Evolutionary conservation across 768 basidiomycete genomes (phyloP).

Genomic region (Xerocomus potaroensis): DNA sequence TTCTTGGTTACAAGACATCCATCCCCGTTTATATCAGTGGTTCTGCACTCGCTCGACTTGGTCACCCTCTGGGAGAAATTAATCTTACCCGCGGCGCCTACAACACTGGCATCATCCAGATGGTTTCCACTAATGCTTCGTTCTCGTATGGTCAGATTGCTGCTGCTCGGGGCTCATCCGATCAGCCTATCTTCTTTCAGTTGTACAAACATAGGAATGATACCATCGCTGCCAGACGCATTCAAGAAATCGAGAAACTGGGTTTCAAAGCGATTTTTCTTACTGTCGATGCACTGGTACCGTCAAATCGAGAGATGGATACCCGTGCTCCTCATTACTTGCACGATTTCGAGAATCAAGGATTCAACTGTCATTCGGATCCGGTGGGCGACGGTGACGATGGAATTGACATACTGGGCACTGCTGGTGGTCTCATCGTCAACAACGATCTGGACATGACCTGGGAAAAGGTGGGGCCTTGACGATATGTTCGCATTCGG

Average conservation of each 20-base stretch:
- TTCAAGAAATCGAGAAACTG: constrained; percentile 63
- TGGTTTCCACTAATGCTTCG: constrained; percentile 79
- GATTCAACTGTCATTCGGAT: constrained; percentile 21
- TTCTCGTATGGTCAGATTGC: constrained; percentile 63
- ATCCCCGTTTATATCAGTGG: constrained; percentile 83
- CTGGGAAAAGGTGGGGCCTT: constrained; percentile 55
- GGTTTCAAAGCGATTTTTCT: constrained; percentile 89
- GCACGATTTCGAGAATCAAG: constrained; percentile 50
- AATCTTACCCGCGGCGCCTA: constrained; percentile 75
- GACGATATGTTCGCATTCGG: background rate
- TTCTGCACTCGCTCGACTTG: constrained; percentile 79
- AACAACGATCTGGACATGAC: constrained; percentile 75
- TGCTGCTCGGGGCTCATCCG: constrained; percentile 44
- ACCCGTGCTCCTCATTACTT: constrained; percentile 54
- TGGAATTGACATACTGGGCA: constrained; percentile 47
- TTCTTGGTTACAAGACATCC: constrained; percentile 65
- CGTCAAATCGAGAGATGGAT: constrained; percentile 78
- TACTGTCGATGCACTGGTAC: constrained; percentile 85
- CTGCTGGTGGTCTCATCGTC: constrained; percentile 61
- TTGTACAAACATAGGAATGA: constrained; percentile 81
- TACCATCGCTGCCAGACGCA: constrained; percentile 58
- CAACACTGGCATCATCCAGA: constrained; percentile 70
- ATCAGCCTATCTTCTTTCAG: constrained; percentile 74
- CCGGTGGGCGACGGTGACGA: constrained; percentile 30
- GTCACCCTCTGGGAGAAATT: constrained; percentile 85